phyloP scores from a whole-genome alignment of 2,329 filamentous ascomycete genomes.

The Grosmannia huntii region DNA sequence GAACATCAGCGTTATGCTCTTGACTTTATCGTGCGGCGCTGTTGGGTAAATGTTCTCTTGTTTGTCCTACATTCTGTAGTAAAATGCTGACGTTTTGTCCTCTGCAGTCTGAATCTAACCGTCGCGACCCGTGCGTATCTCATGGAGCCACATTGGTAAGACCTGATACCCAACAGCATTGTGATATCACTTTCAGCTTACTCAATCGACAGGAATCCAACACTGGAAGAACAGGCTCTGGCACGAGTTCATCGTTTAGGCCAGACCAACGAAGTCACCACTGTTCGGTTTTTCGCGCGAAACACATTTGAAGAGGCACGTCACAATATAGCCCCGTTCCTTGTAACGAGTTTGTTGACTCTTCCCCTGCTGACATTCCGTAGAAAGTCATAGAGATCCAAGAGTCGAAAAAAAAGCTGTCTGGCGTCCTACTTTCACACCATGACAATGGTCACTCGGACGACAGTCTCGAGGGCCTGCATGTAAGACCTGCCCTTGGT shows the following conservation, averaged over 20 bases:
- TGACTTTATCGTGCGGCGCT: conserved; percentile 39
- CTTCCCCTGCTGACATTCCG: neutral
- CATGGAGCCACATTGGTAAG: conserved; percentile 36
- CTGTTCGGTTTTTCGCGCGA: conserved; percentile 15
- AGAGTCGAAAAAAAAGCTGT: too few relatives aligned
- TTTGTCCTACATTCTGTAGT: neutral
- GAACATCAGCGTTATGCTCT: conserved; percentile 27
- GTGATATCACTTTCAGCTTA: too few relatives aligned
- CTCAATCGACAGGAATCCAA: conserved; percentile 16
- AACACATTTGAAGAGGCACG: conserved; percentile 18
- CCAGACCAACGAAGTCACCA: conserved; percentile 16
- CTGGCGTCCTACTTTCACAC: too few relatives aligned
- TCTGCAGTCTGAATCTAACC: conserved; percentile 30
- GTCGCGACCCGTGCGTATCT: conserved; percentile 33
- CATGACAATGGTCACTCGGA: too few relatives aligned
- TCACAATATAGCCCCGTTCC: too few relatives aligned
- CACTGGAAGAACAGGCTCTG: conserved; percentile 18
- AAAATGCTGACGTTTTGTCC: neutral
- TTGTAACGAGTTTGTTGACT: neutral
- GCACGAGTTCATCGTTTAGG: conserved; percentile 18
- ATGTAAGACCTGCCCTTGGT: too few relatives aligned
- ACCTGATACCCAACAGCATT: neutral
- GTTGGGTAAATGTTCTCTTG: conserved; percentile 26
- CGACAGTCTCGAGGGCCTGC: too few relatives aligned
- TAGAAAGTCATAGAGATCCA: too few relatives aligned